These are phyloP conservation scores for Cymodocea nodosa DNA, from an alignment of 116 monocot genomes.

Conservation along the genomic window DNA sequence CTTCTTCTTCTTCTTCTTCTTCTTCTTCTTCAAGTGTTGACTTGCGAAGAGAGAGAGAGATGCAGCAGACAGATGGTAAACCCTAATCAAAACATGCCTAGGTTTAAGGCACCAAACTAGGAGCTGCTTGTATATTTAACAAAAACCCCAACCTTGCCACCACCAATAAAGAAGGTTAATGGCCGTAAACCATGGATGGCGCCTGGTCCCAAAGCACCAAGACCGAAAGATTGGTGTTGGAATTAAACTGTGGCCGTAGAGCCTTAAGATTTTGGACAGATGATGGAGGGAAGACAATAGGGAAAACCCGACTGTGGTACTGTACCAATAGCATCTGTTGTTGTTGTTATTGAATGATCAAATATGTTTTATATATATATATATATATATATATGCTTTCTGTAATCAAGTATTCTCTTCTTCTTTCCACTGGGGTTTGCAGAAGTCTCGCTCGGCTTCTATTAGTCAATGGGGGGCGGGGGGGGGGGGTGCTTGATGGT, in stretches of 20 bases:
- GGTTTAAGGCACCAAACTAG: conserved; percentile 5
- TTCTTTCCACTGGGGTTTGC: neutral
- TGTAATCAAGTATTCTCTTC: neutral
- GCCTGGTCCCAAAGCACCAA: neutral
- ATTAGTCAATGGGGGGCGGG: neutral
- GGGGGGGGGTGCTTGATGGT: neutral
- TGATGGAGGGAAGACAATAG: neutral
- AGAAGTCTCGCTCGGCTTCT: conserved; percentile 1
- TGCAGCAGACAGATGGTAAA: conserved; percentile 10
- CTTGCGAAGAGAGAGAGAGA: neutral
- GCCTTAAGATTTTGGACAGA: neutral
- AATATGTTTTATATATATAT: no score
- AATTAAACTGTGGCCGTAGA: no score
- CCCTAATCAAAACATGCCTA: neutral
- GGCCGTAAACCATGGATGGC: neutral
- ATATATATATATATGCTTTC: no score
- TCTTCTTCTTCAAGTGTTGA: neutral
- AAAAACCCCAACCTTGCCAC: neutral
- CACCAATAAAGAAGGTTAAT: neutral
- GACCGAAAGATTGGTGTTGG: no score
- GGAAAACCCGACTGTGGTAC: no score
- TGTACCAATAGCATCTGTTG: no score
- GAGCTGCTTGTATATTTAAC: neutral
- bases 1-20: neutral
- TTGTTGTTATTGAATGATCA: no score